Percentiles rank a stretch among this genome's conserved stretches.
These are phyloP conservation scores for Neurospora sp. DNA, from an alignment of 495 filamentous ascomycete species.

Conservation along the genomic window DNA sequence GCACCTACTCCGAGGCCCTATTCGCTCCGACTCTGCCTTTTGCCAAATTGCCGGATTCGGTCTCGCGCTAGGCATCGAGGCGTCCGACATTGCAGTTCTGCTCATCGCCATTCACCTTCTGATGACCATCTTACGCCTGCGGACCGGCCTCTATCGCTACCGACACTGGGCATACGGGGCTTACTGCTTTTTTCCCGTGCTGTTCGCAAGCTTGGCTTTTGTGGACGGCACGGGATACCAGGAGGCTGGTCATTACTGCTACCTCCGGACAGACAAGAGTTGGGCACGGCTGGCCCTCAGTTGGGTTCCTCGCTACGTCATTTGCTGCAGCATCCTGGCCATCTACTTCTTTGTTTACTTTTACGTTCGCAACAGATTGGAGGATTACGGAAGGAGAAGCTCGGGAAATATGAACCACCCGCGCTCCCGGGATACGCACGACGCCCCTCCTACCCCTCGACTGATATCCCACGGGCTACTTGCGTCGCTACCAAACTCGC, in stretches of 20 bases:
- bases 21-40: constrained; percentile 41
- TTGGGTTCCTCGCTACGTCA: constrained; percentile 65
- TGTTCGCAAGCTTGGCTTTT: constrained; percentile 55
- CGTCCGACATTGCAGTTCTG: constrained; percentile 57
- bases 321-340: constrained; percentile 48
- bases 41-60: constrained; percentile 62
- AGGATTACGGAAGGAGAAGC: constrained; percentile 20
- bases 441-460: constrained; percentile 26
- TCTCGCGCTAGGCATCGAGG: constrained; percentile 52
- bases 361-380: constrained; percentile 41
- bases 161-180: constrained; percentile 43
- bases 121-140: constrained; percentile 54
- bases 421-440: constrained; percentile 2
- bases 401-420: constrained; percentile 11
- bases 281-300: constrained; percentile 57
- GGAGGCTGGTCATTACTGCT: constrained; percentile 54
- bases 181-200: constrained; percentile 46
- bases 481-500: constrained; percentile 20
- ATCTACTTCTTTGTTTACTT: constrained; percentile 59
- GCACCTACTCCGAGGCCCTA: constrained; percentile 33
- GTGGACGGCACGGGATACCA: constrained; percentile 46
- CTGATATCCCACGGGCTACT: constrained; percentile 34
- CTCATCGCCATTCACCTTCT: constrained; percentile 63
- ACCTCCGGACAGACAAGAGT: constrained; percentile 49
- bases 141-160: constrained; percentile 56